Evolutionary conservation across 257 asterid genomes (phyloP), one percentile per base, ranked within the genome.

Genomic region (Capsicum baccatum): DNA sequence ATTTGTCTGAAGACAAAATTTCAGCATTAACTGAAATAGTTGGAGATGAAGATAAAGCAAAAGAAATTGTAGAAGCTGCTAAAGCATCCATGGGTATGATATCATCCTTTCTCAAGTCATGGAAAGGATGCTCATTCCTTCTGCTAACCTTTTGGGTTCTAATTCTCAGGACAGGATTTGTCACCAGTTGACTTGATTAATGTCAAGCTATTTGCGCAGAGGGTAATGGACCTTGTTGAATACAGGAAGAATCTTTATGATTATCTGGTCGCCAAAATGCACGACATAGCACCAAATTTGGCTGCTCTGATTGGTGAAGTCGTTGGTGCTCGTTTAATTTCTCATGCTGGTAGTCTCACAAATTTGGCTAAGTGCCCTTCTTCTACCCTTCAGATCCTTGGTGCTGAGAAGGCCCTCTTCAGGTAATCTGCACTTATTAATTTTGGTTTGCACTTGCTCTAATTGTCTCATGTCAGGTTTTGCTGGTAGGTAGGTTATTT

Each of bases 311-410:
- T 96, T 82, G 99, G 99, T 84, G 99, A 96, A 85, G 98, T 96
- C 12, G 99, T 96, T 74, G 99, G 99, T 13, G 99, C 99, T 9
- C 98, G 99, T 10, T 87, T 96, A 62, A 96, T 96, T 81, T 96
- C 99, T 84, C 99, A 96, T 91, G 99, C 98, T 86, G 99, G 99
- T 39, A 96, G 98, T 87, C 97, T 96, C 67, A 92, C 99, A 76
- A 96, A 96, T 90, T 86, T 96, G 92, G 99, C 99, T 0, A 96
- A 96, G 88, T 96, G 97, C 56, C 97, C 99, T 17, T 94, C 99
- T 79, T 96, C 99, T 42, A 96, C 99, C 79, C 98, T 96, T 86
- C 99, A 96, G 92, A 96, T 96, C 85, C 97, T 96, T 86, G 99
- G 99, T 16, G 99, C 99, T 57, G 99, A 96, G 86, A 94, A 96